Base-by-base conservation (phyloP, 2,329 filamentous ascomycete species). In the Ciborinia camelliae region DNA sequence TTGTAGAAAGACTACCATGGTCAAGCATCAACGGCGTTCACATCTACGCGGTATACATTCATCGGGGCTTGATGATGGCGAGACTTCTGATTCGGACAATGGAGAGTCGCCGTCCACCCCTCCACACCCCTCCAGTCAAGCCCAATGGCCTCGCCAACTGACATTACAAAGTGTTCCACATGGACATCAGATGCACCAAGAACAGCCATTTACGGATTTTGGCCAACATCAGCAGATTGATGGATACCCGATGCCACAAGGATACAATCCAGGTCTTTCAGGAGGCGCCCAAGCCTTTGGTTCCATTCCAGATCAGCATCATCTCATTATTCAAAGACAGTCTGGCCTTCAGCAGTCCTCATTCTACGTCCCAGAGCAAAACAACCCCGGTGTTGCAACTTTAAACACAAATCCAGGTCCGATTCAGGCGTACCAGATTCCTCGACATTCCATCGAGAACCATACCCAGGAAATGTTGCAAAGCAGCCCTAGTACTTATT, bases 1-100 rank as follows among this genome's bases (percentile, higher is more conserved):
- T 74, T 90, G 87, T 76, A 82, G 88, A 63, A 90, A 90, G 75
- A 90, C 87, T 6, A 90, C 86, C 63, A 87, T 88, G 85, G 84
- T 88, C 63, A 88, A 88, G 76, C 86, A 88, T 73, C 84, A 88
- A 73, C 79, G 85, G 61, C 80, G 84, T 32, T 85, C 84, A 1
- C 85, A 88, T 72, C 84, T 86, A 71, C 81, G 84, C 68, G 74
- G 85, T 45, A 77, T 84, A 63, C 80, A 86, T 70, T 80, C 81
- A 48, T 82, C 82, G 62, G 84, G 87, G 70, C 63, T 74, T 23
- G 73, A 76, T 61, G 74, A 76, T 60, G 74, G 73, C 51, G 74
- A 76, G 37, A 75, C 73, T 15, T 75, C 74, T 4, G 74, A 75
- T 59, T 76, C 74, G 9, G 74, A 76, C 28, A 70, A 66, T 45